Conservation (phyloP, 2,329 filamentous ascomycete genomes). For the Pleurostoma richardsiae region DNA sequence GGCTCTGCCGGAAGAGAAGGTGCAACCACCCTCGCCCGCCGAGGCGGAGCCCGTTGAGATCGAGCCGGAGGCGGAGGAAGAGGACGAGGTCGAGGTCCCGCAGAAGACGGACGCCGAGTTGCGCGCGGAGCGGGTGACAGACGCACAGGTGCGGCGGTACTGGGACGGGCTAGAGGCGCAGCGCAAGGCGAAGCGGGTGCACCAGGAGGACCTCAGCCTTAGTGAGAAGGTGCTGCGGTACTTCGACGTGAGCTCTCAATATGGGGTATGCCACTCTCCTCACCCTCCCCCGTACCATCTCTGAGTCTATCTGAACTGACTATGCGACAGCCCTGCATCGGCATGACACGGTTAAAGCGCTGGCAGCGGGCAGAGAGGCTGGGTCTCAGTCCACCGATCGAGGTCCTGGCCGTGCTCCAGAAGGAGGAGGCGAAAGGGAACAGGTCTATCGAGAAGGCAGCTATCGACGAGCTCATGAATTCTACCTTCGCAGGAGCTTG, state of each 20-base stretch:
- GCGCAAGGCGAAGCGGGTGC: conserved; percentile 65
- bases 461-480: conserved; percentile 66
- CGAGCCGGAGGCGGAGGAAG: conserved; percentile 18
- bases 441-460: conserved; percentile 56
- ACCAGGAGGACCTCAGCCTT: conserved; percentile 67
- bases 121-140: conserved; percentile 59
- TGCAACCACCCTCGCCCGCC: conserved; percentile 11
- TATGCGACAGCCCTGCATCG: conserved; percentile 71
- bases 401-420: conserved; percentile 81
- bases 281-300: background rate
- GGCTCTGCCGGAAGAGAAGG: conserved; percentile 11
- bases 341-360: conserved; percentile 72
- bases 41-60: conserved; percentile 13
- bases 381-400: conserved; percentile 81
- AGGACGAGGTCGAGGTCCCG: conserved; percentile 20
- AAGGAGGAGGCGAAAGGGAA: conserved; percentile 60
- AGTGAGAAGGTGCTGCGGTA: conserved; percentile 85
- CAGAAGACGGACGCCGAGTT: conserved; percentile 47
- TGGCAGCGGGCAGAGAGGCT: conserved; percentile 83
- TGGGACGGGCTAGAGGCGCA: conserved; percentile 70
- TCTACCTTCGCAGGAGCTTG: conserved; percentile 32
- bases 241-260: conserved; percentile 89
- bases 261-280: conserved; percentile 64
- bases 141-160: conserved; percentile 68
- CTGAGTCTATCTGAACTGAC: conserved; percentile 1